phyloP scores from a whole-genome alignment of 768 basidiomycete genomes.

The Lentinula guzmanii region DNA sequence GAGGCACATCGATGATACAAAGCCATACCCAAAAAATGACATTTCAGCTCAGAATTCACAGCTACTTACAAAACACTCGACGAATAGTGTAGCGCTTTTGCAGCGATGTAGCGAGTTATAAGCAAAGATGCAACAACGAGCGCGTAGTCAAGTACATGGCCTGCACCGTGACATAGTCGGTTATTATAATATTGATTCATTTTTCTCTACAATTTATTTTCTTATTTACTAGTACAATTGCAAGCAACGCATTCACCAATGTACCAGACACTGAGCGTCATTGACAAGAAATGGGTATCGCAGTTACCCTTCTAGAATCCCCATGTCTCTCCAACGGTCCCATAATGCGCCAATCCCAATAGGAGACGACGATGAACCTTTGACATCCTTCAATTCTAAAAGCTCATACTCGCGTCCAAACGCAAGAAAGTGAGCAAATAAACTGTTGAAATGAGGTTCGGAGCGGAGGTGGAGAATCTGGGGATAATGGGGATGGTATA shows the following conservation, averaged over 20 bases:
- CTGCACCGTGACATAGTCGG: background rate
- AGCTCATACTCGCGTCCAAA: conserved; percentile 95
- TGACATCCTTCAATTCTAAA: conserved; percentile 85
- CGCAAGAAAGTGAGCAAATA: conserved; percentile 96
- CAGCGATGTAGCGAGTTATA: background rate
- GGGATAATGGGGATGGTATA: conserved; percentile 93
- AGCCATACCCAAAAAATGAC: conserved; percentile 30
- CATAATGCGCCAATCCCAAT: conserved; percentile 78
- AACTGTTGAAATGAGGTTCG: conserved; percentile 94
- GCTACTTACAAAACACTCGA: background rate
- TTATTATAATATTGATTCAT: background rate
- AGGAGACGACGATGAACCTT: conserved; percentile 52
- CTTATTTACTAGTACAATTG: background rate
- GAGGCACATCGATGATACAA: background rate
- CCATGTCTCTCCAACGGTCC: conserved; percentile 92
- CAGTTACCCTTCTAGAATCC: conserved; percentile 50
- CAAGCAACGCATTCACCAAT: background rate
- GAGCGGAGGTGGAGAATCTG: conserved; percentile 91
- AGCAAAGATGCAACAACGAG: background rate
- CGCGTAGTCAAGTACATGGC: conserved; percentile 2
- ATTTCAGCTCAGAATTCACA: conserved; percentile 10
- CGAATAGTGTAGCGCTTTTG: background rate
- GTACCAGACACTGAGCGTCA: background rate
- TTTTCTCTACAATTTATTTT: background rate
- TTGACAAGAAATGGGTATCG: background rate